These are phyloP conservation scores for Suhomyces pyralidae DNA, from an alignment of 805 yeast species.

Conservation along the genomic window DNA sequence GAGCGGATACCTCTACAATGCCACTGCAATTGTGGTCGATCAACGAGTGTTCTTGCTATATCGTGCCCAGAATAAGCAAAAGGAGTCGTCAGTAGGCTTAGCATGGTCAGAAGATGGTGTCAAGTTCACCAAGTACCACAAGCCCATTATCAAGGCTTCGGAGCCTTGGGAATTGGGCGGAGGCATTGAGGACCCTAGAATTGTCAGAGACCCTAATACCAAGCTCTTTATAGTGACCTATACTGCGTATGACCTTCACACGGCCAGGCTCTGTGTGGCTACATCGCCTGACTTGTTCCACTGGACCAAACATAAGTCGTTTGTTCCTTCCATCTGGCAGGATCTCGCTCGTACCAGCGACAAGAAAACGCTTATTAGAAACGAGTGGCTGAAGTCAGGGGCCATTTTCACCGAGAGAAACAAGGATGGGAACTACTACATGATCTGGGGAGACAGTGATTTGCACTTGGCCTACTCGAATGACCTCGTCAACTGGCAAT, in stretches of 20 bases:
- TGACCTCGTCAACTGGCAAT: slow-evolving; percentile 35
- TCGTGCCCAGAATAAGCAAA: slow-evolving; percentile 36
- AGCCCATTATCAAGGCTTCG: slow-evolving; percentile 34
- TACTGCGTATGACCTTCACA: slow-evolving; percentile 35
- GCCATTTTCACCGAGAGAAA: slow-evolving; percentile 34
- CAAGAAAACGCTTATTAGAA: slow-evolving; percentile 25
- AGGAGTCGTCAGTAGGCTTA: slow-evolving; percentile 34
- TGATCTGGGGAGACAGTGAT: slow-evolving; percentile 44
- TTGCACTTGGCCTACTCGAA: slow-evolving; percentile 35
- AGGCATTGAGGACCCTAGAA: slow-evolving; percentile 44
- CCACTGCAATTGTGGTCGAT: slow-evolving; percentile 41
- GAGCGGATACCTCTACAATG: slow-evolving; percentile 39
- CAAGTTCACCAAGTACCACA: slow-evolving; percentile 26
- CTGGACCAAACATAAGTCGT: slow-evolving; percentile 39
- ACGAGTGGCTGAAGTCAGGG: slow-evolving; percentile 42
- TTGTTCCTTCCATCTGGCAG: slow-evolving; percentile 30
- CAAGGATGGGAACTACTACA: slow-evolving; percentile 35
- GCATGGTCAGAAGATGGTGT: slow-evolving; percentile 43
- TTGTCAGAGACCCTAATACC: slow-evolving; percentile 34
- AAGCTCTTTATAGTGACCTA: slow-evolving; percentile 39
- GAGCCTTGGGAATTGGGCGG: slow-evolving; percentile 41
- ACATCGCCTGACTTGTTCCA: slow-evolving; percentile 32
- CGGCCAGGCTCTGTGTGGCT: slow-evolving; percentile 41
- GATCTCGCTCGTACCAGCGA: slow-evolving; percentile 27
- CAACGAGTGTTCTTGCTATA: slow-evolving; percentile 35